Evolutionary conservation across 352 stramenopile species (phyloP), one percentile per base, ranked within the genome.

Genomic region (Poterioochromonas sp.): DNA sequence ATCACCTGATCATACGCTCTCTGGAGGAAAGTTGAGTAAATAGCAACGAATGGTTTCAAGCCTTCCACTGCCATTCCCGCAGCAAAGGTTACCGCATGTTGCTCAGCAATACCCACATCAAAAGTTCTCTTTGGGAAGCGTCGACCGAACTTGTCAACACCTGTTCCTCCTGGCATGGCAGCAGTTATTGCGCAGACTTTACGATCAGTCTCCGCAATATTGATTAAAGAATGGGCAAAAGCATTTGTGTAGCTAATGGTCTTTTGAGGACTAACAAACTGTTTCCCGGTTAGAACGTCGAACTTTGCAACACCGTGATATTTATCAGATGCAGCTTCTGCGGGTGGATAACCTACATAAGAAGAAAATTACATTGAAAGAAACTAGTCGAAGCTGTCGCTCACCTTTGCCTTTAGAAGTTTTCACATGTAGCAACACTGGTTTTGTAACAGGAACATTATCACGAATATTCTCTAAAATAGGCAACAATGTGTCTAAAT

Each of bases 21-120:
- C 40, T 94, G 89, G 87, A 94, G 86, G 79, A 94, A 94, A 39
- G 89, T 93, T 18, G 86, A 91, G 82, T 94, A 94, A 79, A 94
- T 92, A 78, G 86, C 91, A 69, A 83, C 86, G 81, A 93, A 93
- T n/a, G 89, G 89, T 77, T 93, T 93, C 15, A 94, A 74, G 29
- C 89, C 89, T 83, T 93, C 88, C 43, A 87, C 88, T 39, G 88
- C 89, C 88, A 93, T 91, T 73, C 88, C 89, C 0, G 89, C 88
- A 32, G 86, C 88, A 79, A 94, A 92, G n/a, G 88, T 93, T 8
- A 94, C 89, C 26, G 89, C 89, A 81, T 94, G 89, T 80, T 94
- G 88, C 82, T 94, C 89, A 5, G 89, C 89, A 81, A 94, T 94
- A 58, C 88, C 89, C 34, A 94, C 89, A 83, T 94, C 89, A 83